Conservation (phyloP, 2,329 filamentous ascomycete genomes). For the Didymella sp. region DNA sequence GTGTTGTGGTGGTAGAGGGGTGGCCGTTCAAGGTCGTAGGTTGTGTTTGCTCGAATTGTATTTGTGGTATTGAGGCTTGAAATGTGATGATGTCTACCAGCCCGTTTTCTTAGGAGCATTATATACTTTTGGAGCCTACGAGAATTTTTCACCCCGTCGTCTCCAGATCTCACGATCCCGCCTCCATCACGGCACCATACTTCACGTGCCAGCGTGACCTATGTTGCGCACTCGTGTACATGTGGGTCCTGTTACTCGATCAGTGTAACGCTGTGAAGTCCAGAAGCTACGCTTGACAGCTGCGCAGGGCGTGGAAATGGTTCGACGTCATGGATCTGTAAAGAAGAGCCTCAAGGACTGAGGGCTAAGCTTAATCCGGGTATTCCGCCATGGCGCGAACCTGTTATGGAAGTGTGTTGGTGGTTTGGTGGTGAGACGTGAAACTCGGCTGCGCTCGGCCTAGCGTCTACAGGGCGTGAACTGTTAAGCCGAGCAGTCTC, state of each 20-base stretch:
- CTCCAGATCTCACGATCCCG: slow-evolving; percentile 20
- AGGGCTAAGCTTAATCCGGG: not conserved
- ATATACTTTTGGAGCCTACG: slow-evolving; percentile 1
- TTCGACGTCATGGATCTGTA: slow-evolving; percentile 17
- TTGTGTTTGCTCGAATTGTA: not conserved
- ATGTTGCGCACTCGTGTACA: slow-evolving; percentile 1
- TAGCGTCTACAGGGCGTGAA: slow-evolving; percentile 9
- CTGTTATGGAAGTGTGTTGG: slow-evolving; percentile 4
- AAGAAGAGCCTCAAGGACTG: slow-evolving; percentile 5
- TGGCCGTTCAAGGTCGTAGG: not conserved
- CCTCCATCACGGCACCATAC: slow-evolving; percentile 9
- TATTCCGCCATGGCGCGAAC: slow-evolving; percentile 20
- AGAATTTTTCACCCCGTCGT: slow-evolving; percentile 15
- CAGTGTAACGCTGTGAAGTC: slow-evolving; percentile 15
- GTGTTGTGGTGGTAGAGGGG: not conserved
- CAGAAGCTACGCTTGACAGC: slow-evolving; percentile 7
- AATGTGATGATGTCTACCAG: slow-evolving; percentile 13
- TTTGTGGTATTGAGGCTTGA: not conserved
- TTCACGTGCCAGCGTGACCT: slow-evolving; percentile 8
- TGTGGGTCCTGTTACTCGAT: slow-evolving; percentile 11
- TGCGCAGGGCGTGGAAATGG: slow-evolving; percentile 1
- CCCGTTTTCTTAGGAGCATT: too few species aligned
- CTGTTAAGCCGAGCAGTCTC: slow-evolving; percentile 16
- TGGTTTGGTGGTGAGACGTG: slow-evolving; percentile 12
- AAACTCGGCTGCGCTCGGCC: slow-evolving; percentile 7